A percentile compares a stretch with the other conserved stretches of the same genome.
These are phyloP conservation scores for Cystofilobasidium macerans DNA, from an alignment of 768 basidiomycete genomes.

Conservation along the genomic window DNA sequence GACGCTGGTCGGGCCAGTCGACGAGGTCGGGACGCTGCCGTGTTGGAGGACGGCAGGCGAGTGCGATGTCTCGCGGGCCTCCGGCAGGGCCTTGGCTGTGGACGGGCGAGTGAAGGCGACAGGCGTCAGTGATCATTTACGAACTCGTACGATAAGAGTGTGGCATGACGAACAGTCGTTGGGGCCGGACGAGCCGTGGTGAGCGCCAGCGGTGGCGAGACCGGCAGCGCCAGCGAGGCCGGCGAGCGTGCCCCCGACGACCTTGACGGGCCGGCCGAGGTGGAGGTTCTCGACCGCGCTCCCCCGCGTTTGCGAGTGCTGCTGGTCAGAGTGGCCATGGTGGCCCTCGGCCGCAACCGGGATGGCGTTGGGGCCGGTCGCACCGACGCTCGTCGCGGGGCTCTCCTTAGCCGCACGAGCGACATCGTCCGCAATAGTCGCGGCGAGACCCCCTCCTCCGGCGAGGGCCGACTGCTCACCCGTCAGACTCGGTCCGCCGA, in stretches of 20 bases:
- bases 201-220: neutral
- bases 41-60: neutral
- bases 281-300: neutral
- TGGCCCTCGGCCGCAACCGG: neutral
- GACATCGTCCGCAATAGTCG: neutral
- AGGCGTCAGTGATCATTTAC: neutral
- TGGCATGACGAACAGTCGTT: neutral
- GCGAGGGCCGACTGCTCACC: slow-evolving; percentile 1
- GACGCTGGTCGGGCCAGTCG: neutral
- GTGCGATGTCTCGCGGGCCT: neutral
- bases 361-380: neutral
- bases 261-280: slow-evolving; percentile 6
- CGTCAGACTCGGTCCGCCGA: neutral
- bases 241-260: neutral
- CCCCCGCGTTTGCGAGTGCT: neutral
- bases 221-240: neutral
- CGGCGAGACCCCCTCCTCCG: neutral
- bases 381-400: neutral
- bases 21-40: neutral
- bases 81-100: neutral
- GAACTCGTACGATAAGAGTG: neutral
- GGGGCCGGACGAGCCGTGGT: neutral
- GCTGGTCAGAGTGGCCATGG: neutral
- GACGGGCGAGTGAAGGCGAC: neutral
- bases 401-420: neutral